phyloP scores from a whole-genome alignment of 768 basidiomycete species.

The Ramaria sp. region DNA sequence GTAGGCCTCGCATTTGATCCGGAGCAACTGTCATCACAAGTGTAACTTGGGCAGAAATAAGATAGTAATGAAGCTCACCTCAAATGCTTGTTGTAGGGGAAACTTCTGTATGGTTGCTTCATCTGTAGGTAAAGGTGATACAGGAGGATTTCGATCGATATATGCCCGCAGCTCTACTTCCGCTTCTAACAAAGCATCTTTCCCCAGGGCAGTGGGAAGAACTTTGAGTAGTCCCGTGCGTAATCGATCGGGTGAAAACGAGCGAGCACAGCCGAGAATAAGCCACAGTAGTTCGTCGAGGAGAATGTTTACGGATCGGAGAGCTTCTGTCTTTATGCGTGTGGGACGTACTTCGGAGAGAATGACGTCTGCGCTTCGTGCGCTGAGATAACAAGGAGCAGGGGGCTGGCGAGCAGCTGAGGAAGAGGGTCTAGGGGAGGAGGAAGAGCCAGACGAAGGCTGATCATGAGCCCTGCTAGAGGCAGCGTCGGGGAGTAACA shows the following conservation, averaged over 20 bases:
- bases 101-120: conserved; percentile 51
- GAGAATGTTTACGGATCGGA: conserved; percentile 66
- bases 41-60: conserved; percentile 7
- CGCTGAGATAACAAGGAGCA: conserved; percentile 71
- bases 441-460: conserved; percentile 9
- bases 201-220: conserved; percentile 73
- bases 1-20: conserved; percentile 82
- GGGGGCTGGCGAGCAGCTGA: conserved; percentile 6
- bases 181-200: conserved; percentile 86
- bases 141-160: conserved; percentile 57
- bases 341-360: conserved; percentile 91
- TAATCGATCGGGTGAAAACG: conserved; percentile 63
- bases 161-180: conserved; percentile 88
- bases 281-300: conserved; percentile 78
- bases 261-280: conserved; percentile 54
- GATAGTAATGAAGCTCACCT: conserved; percentile 34
- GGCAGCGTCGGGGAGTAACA: conserved; percentile 29
- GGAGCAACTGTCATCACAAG: conserved; percentile 45
- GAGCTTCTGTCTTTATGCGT: conserved; percentile 68
- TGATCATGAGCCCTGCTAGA: conserved; percentile 32
- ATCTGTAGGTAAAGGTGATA: conserved; percentile 20
- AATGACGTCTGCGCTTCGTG: conserved; percentile 80
- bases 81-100: conserved; percentile 62
- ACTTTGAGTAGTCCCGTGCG: conserved; percentile 60
- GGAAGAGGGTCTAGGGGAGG: background rate